Conservation (phyloP, 2,329 filamentous ascomycete genomes). For the Achaetomium macrosporum region DNA sequence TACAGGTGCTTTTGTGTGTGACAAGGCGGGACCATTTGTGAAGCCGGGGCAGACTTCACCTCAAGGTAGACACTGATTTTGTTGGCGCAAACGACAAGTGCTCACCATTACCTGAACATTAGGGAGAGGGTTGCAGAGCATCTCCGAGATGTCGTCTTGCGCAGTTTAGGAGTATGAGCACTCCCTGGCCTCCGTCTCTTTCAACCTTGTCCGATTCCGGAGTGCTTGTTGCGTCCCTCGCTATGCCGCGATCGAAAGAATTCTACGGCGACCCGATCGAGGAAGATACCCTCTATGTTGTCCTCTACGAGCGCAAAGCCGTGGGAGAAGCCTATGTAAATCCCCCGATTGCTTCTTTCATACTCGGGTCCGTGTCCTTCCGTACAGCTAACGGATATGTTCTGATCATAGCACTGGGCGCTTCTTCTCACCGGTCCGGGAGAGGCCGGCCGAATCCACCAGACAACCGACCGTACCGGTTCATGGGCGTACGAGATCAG, state of each 20-base stretch:
- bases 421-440: neutral
- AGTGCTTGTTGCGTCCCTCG: neutral
- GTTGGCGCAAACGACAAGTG: no score
- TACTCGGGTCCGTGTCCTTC: neutral
- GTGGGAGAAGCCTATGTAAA: neutral
- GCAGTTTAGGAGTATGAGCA: no score
- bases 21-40: no score
- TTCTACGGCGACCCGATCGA: constrained; percentile 3
- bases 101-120: no score
- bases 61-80: no score
- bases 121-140: no score
- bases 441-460: neutral
- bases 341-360: neutral
- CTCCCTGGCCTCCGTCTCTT: neutral
- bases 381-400: neutral
- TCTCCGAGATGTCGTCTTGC: no score
- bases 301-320: neutral
- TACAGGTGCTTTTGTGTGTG: no score
- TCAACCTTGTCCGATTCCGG: neutral
- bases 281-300: neutral
- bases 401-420: neutral
- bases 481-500: neutral
- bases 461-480: neutral
- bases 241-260: neutral
- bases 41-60: no score